phyloP scores from a whole-genome alignment of 805 yeast genomes.

The Metschnikowia gelsemii region DNA sequence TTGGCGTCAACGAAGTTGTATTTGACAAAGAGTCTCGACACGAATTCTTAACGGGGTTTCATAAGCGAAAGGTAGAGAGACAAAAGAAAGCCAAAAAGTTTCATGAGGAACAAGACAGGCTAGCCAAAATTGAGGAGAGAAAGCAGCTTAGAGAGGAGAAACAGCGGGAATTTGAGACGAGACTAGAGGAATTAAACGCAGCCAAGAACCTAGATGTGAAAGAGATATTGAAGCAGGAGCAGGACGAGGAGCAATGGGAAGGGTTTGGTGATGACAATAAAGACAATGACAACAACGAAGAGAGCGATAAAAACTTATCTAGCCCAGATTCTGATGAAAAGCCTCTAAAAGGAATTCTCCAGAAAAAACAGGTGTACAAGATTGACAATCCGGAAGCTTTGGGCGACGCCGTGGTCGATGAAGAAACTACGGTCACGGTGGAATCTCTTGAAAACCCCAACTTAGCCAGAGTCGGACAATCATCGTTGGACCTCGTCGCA shows the following conservation, averaged over 20 bases:
- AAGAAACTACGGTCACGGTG: slow-evolving; percentile 51
- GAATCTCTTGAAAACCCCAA: slow-evolving; percentile 55
- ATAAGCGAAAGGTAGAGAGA: slow-evolving; percentile 86
- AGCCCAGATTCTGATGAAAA: slow-evolving; percentile 11
- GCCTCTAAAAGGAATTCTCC: slow-evolving; percentile 21
- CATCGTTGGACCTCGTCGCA: slow-evolving; percentile 46
- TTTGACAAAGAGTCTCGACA: slow-evolving; percentile 78
- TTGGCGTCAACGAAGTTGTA: slow-evolving; percentile 73
- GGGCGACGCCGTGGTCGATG: slow-evolving; percentile 43
- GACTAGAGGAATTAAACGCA: slow-evolving; percentile 57
- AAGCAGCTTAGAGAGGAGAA: slow-evolving; percentile 68
- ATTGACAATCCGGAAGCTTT: slow-evolving; percentile 27
- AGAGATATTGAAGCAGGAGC: slow-evolving; percentile 18
- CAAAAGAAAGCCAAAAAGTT: slow-evolving; percentile 80
- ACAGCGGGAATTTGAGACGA: slow-evolving; percentile 61
- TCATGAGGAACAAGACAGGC: slow-evolving; percentile 73
- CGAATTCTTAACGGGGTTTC: slow-evolving; percentile 92
- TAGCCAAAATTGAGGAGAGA: slow-evolving; percentile 73
- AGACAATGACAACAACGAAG: slow-evolving; percentile 8
- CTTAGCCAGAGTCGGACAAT: slow-evolving; percentile 31
- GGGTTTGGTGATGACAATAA: slow-evolving; percentile 34
- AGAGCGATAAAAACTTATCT: neutral
- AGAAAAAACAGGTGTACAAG: slow-evolving; percentile 32
- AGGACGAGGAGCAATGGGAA: slow-evolving; percentile 34
- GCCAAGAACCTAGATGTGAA: slow-evolving; percentile 28